Percentiles rank a stretch among this genome's conserved stretches.
These are phyloP conservation scores for Nidularia sp. DNA, from an alignment of 768 basidiomycete species.

Conservation along the genomic window DNA sequence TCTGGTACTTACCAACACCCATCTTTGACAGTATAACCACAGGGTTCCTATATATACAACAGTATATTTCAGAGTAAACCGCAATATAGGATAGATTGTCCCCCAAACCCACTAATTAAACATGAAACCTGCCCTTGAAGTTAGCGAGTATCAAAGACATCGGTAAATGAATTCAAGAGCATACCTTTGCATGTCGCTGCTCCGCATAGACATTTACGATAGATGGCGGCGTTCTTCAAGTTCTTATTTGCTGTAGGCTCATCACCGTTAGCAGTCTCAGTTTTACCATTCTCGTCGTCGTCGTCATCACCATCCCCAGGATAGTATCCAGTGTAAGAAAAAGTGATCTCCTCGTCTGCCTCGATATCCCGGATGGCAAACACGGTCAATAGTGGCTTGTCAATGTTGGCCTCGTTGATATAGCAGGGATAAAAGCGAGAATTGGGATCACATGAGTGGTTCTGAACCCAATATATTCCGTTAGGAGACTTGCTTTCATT, in stretches of 20 bases:
- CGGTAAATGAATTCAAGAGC: no score
- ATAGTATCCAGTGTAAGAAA: constrained; percentile 60
- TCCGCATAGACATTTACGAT: constrained; percentile 47
- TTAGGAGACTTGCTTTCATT: constrained; percentile 51
- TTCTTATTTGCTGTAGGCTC: constrained; percentile 9
- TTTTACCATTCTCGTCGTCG: constrained; percentile 6
- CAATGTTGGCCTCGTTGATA: constrained; percentile 70
- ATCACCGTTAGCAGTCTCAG: constrained; percentile 9
- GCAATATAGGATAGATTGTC: no score
- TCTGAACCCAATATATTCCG: constrained; percentile 37
- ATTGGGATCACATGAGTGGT: constrained; percentile 91
- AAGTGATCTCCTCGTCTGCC: constrained; percentile 68
- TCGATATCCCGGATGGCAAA: constrained; percentile 66
- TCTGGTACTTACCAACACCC: no score
- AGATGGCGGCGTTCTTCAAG: constrained; percentile 26
- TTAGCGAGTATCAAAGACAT: no score
- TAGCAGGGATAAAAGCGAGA: constrained; percentile 68
- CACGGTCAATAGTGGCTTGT: constrained; percentile 64
- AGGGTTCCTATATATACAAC: no score
- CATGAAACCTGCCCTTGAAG: no score
- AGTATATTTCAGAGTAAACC: no score
- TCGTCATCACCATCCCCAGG: constrained; percentile 33
- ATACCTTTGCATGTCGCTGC: constrained; percentile 46
- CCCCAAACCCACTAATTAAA: no score
- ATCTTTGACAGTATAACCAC: no score